Conservation (phyloP, 371 early-diverging fungal genomes). For the Mucor ambiguus region DNA sequence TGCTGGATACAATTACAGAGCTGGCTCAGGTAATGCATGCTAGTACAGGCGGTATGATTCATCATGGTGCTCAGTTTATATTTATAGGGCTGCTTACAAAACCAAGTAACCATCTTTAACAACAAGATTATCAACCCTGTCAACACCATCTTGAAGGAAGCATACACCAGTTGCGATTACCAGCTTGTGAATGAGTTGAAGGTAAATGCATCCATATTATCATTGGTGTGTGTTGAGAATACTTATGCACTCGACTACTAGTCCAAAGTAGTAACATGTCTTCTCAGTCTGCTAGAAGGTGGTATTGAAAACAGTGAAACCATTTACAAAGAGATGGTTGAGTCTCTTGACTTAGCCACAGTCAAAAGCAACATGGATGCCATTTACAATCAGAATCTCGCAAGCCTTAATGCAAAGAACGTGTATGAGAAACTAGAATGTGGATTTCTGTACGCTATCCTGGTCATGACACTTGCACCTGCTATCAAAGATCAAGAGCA, state of each 20-base stretch:
- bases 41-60: not conserved
- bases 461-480: conserved; percentile 44
- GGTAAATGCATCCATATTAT: conserved; percentile 2
- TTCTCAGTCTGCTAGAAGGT: conserved; percentile 59
- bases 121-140: conserved; percentile 57
- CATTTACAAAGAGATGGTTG: conserved; percentile 55
- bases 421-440: conserved; percentile 38
- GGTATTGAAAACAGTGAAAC: conserved; percentile 51
- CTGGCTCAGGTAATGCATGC: conserved; percentile 44
- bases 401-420: conserved; percentile 23
- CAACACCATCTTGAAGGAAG: conserved; percentile 49
- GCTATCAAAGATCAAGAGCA: conserved; percentile 34
- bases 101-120: conserved; percentile 53
- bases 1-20: conserved; percentile 60
- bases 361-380: conserved; percentile 41
- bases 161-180: conserved; percentile 32
- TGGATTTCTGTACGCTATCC: conserved; percentile 47
- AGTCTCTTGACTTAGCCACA: conserved; percentile 40
- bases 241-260: not conserved
- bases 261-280: conserved; percentile 49
- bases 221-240: not conserved
- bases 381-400: conserved; percentile 26
- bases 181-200: conserved; percentile 43
- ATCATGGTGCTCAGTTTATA: not conserved
- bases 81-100: conserved; percentile 35